Base-by-base conservation (phyloP, 225 moss, liverwort and hornwort genomes). In the Marchantia polymorpha region DNA sequence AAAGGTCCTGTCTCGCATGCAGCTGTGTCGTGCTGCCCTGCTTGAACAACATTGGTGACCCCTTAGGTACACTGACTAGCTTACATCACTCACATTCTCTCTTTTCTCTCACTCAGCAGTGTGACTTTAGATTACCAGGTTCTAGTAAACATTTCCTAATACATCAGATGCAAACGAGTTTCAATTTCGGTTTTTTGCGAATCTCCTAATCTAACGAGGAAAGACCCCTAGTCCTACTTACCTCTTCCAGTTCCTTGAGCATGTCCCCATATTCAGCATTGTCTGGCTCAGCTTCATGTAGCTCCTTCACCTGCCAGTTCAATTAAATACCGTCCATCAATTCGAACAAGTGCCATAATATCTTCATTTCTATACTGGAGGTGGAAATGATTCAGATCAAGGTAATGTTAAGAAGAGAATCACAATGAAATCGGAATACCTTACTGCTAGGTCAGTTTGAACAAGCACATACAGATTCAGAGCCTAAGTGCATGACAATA, bases 21-120 rank as follows among this genome's bases (percentile, higher is more conserved):
- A 96, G 96, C 96, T 92, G 89, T 90, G 96, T 96, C 96, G 96
- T 94, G 96, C 94, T 96, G 94, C 94, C 96, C 96, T 96, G 96
- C 96, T 96, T 96, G 89, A 96, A 96, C 92, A 96, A 92, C 92
- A 94, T 96, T 90, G 94, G 87, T 96, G 96, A 94, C 93, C 91
- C 89, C 94, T 96, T 92, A 96, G 94, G 94, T 87, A 96, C 89
- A 94, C 86, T 91, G 92, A 87, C 94, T 94, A 91, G 91, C 89
- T 92, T 89, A 88, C 87, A 89, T 87, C 88, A 75, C 92, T 91
- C 86, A 74, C 85, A 89, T 78, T 52, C 85, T 82, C 78, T 82
- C 79, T 54, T 53, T 60, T 63, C 50, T 81, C 69, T 79, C 80
- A 72, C 75, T 86, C 85, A 84, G 85, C 83, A 85, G 80, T 88